Percentiles rank a stretch among this genome's conserved stretches.
phyloP scores from a whole-genome alignment of 441 rosid species.

The Gossypium schwendimanii region DNA sequence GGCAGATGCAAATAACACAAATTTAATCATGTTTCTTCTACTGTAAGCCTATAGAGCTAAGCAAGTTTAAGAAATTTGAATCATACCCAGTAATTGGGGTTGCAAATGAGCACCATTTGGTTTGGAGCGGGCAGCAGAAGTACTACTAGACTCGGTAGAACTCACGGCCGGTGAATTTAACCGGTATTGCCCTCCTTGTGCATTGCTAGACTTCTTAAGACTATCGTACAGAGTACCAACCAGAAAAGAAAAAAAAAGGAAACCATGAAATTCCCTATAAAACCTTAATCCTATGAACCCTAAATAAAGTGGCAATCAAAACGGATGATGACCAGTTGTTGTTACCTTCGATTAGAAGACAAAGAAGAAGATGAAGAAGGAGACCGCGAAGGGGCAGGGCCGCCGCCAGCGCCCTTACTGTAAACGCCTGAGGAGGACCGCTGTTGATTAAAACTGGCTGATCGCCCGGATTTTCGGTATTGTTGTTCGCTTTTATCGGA shows the following conservation, averaged over 20 bases:
- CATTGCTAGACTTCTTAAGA: conserved; percentile 21
- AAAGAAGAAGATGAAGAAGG: conserved; percentile 29
- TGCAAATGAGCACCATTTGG: conserved; percentile 59
- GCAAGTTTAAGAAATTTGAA: background rate
- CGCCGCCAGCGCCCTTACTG: conserved; percentile 63
- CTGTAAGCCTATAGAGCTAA: background rate
- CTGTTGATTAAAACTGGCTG: conserved; percentile 56
- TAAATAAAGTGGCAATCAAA: conserved; percentile 2
- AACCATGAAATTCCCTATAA: background rate
- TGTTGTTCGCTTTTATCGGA: conserved; percentile 68
- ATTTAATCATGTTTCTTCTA: background rate
- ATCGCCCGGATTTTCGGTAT: conserved; percentile 68
- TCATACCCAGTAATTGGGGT: conserved; percentile 52
- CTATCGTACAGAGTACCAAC: conserved; percentile 23
- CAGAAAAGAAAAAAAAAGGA: background rate
- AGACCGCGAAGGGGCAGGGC: conserved; percentile 61
- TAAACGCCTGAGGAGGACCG: conserved; percentile 60
- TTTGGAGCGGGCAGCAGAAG: conserved; percentile 31
- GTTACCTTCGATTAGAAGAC: conserved; percentile 46
- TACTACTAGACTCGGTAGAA: conserved; percentile 38
- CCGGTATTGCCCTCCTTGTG: conserved; percentile 23
- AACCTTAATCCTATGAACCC: background rate
- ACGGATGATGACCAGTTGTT: background rate
- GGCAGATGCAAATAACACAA: background rate
- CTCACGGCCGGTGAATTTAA: conserved; percentile 38